Percentiles rank a stretch among this genome's conserved stretches.
phyloP scores from a whole-genome alignment of 202 grass and related monocot species.

The Setaria viridis region DNA sequence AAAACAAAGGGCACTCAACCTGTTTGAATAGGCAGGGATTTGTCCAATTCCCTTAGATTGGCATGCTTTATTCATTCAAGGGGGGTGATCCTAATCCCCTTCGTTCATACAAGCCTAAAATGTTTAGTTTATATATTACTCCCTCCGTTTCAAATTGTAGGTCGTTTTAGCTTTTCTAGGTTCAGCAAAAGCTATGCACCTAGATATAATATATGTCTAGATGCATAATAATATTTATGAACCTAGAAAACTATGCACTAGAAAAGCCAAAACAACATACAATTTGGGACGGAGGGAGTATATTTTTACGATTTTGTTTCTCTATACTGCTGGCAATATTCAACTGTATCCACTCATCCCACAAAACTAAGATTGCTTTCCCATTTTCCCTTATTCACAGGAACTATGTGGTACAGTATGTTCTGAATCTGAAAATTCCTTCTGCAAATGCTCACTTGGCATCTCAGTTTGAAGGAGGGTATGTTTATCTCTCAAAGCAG shows the following conservation, averaged over 20 bases:
- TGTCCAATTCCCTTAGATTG: neutral
- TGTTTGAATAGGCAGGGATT: neutral
- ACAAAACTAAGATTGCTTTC: slow-evolving; percentile 7
- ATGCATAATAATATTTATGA: no score
- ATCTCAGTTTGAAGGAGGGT: slow-evolving; percentile 72
- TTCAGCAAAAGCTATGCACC: no score
- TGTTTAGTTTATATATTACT: neutral
- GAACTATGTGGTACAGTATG: slow-evolving; percentile 91
- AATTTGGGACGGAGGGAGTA: neutral
- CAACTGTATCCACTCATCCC: neutral
- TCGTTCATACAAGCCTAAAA: neutral
- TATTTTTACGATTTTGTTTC: slow-evolving; percentile 2
- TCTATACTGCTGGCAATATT: neutral
- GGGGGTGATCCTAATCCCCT: neutral
- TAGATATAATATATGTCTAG: no score
- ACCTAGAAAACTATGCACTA: no score
- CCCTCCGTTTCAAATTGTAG: no score
- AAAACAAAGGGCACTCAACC: neutral
- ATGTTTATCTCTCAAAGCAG: slow-evolving; percentile 78
- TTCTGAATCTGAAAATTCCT: slow-evolving; percentile 64
- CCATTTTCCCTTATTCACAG: slow-evolving; percentile 49
- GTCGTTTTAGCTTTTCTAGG: no score
- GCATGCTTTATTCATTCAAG: neutral
- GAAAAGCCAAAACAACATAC: no score
- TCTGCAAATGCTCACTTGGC: slow-evolving; percentile 65